Conservation (phyloP, 495 filamentous ascomycete genomes). For the Talaromyces nanjingensis region DNA sequence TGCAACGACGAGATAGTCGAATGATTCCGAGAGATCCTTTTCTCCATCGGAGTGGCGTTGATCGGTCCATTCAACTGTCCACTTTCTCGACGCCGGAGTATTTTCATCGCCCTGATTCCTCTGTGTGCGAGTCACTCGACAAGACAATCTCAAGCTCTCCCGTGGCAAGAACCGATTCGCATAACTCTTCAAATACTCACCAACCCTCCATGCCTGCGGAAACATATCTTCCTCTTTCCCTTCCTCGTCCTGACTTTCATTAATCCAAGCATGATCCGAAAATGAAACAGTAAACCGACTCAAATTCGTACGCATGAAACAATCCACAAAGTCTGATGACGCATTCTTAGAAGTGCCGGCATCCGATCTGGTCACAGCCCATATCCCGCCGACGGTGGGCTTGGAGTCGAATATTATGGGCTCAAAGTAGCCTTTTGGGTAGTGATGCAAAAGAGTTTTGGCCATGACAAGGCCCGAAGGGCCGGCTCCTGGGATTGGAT, state of each 20-base stretch:
- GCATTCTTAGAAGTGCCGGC: slow-evolving; percentile 1
- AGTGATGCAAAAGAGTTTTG: slow-evolving; percentile 64
- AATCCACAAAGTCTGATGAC: slow-evolving; percentile 42
- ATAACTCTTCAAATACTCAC: slow-evolving; percentile 63
- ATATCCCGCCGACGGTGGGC: slow-evolving; percentile 65
- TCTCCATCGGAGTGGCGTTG: slow-evolving; percentile 9
- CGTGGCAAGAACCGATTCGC: slow-evolving; percentile 45
- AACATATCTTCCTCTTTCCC: slow-evolving; percentile 47
- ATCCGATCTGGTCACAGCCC: slow-evolving; percentile 47
- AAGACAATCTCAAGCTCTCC: slow-evolving; percentile 42
- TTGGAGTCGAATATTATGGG: slow-evolving; percentile 67
- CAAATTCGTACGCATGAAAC: slow-evolving; percentile 71
- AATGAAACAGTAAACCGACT: slow-evolving; percentile 73
- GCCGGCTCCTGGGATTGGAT: slow-evolving; percentile 53
- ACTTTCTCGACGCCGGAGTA: slow-evolving; percentile 22
- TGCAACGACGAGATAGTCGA: slow-evolving; percentile 69
- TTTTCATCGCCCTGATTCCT: slow-evolving; percentile 17
- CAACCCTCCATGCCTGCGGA: slow-evolving; percentile 70
- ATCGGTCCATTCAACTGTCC: slow-evolving; percentile 46
- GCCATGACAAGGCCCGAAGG: slow-evolving; percentile 77
- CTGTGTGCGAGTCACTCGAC: slow-evolving; percentile 43
- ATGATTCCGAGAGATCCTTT: slow-evolving; percentile 27
- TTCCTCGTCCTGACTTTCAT: neutral
- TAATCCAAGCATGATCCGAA: slow-evolving; percentile 67
- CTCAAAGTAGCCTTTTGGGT: slow-evolving; percentile 47